phyloP scores from a whole-genome alignment of 345 rosid genomes.

The Eucalyptus curtisii region DNA sequence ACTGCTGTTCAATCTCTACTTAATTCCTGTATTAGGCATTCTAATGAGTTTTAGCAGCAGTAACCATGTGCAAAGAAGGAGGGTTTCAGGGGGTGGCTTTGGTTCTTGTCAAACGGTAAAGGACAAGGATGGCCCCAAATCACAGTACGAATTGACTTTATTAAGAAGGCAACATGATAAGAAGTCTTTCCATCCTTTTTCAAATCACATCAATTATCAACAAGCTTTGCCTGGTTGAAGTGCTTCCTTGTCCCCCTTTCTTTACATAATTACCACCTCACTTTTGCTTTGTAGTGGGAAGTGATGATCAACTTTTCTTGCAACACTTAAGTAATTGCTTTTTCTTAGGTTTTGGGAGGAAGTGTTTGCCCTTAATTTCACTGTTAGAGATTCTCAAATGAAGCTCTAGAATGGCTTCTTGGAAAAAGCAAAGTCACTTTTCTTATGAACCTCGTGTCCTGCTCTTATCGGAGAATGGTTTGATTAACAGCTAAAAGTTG shows the following conservation, averaged over 20 bases:
- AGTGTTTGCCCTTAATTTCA: not conserved
- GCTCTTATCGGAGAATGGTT: slow-evolving; percentile 2
- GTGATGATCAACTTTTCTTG: slow-evolving; percentile 26
- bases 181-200: not conserved
- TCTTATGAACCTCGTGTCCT: not conserved
- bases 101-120: not conserved
- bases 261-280: slow-evolving; percentile 13
- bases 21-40: not conserved
- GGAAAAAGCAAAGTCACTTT: not conserved
- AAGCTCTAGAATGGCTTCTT: not conserved
- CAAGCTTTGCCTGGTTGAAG: slow-evolving; percentile 7
- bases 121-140: not conserved
- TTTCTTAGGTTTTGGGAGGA: not conserved
- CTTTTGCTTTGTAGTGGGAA: slow-evolving; percentile 14
- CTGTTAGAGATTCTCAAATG: not conserved
- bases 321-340: slow-evolving; percentile 10
- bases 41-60: not conserved
- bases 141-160: not conserved
- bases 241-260: not conserved
- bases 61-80: not conserved
- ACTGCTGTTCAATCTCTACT: not conserved
- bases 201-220: slow-evolving; percentile 5
- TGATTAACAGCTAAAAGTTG: not conserved
- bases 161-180: not conserved
- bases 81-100: not conserved